Evolutionary conservation across 108 stramenopile genomes (phyloP).

Genomic region (Cyclotella atomus): DNA sequence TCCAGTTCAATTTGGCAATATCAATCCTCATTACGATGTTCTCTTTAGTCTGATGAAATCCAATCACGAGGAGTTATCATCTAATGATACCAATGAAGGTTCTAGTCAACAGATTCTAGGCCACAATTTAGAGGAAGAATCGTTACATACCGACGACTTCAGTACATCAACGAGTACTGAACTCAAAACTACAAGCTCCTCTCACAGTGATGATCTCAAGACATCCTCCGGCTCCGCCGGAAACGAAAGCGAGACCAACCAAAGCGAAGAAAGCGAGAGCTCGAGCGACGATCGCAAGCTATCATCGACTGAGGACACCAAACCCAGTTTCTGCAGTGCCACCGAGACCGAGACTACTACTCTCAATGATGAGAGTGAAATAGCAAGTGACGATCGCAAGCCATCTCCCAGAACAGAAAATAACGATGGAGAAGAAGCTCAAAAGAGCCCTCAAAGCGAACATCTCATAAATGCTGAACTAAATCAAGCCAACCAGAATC

Average conservation of each 20-base stretch:
- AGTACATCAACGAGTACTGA: slow-evolving; percentile 3
- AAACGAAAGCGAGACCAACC: too few relatives aligned
- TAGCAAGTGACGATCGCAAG: slow-evolving; percentile 6
- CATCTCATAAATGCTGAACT: neutral
- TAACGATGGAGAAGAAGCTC: neutral
- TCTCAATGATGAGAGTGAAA: too few relatives aligned
- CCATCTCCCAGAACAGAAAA: neutral
- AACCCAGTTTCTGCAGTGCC: neutral
- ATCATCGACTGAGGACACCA: neutral
- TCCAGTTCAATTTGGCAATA: too few relatives aligned
- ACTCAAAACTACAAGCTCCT: neutral
- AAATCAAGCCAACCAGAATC: neutral
- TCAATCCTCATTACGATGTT: too few relatives aligned
- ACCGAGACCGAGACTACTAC: slow-evolving; percentile 2
- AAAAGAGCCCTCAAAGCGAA: neutral
- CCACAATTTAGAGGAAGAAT: neutral
- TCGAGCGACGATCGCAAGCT: too few relatives aligned
- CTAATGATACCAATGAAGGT: neutral
- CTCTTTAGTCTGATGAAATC: neutral
- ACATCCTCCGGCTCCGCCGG: neutral
- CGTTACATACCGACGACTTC: neutral
- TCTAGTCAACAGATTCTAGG: neutral
- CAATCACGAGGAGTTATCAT: neutral
- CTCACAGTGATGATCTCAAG: neutral
- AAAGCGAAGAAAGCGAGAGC: too few relatives aligned